Percentiles rank a stretch among this genome's conserved stretches.
phyloP scores from a whole-genome alignment of 2,329 filamentous ascomycete species.

The Harringtonia aguacate region DNA sequence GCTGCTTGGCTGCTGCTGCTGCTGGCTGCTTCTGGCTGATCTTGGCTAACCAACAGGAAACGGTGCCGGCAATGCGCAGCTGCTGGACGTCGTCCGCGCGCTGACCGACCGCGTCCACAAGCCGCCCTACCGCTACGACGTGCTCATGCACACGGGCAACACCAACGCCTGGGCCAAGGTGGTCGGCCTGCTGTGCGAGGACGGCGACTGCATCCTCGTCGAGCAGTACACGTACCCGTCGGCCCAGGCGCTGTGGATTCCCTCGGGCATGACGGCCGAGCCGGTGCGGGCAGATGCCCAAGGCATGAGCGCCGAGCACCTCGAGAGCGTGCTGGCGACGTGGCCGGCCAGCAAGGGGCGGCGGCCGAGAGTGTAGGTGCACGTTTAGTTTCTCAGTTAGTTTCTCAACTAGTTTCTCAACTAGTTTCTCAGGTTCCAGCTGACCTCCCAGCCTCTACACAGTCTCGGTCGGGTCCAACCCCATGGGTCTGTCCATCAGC shows the following conservation, averaged over 20 bases:
- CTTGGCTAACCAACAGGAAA: not conserved
- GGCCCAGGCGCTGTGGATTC: constrained; percentile 19
- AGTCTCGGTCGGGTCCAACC: constrained; percentile 52
- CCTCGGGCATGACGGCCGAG: constrained; percentile 15
- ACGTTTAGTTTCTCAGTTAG: no score
- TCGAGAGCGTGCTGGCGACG: constrained; percentile 12
- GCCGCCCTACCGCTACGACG: constrained; percentile 11
- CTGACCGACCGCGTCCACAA: constrained; percentile 5
- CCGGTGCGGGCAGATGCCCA: constrained; percentile 17
- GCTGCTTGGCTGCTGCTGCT: no score
- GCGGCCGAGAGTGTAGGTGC: not conserved
- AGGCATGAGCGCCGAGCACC: constrained; percentile 14
- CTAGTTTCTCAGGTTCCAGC: not conserved
- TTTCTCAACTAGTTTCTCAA: no score
- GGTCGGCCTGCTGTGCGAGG: constrained; percentile 18
- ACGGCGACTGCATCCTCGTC: constrained; percentile 17
- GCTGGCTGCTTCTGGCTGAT: no score
- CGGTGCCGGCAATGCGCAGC: constrained; percentile 3
- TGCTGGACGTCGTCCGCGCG: not conserved
- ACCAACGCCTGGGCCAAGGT: constrained; percentile 22
- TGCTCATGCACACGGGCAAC: constrained; percentile 18
- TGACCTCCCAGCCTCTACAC: constrained; percentile 11
- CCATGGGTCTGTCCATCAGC: constrained; percentile 55
- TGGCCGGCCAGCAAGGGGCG: constrained; percentile 13
- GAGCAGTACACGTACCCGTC: constrained; percentile 22